A percentile compares a stretch with the other conserved stretches of the same genome.
Conservation (phyloP, 345 rosid species). For the Hevea brasiliensis region DNA sequence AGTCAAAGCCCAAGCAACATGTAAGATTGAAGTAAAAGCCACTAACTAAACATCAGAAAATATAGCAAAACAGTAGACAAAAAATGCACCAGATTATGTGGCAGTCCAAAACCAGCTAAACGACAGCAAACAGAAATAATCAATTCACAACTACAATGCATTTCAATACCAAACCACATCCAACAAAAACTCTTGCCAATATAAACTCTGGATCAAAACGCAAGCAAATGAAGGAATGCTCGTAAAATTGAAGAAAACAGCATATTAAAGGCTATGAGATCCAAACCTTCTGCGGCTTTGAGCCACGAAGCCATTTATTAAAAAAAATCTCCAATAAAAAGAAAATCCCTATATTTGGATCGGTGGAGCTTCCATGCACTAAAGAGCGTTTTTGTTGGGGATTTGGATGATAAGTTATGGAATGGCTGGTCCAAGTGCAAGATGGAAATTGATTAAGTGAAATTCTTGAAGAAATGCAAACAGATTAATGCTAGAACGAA, state of each 20-base stretch:
- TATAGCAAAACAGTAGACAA: too few relatives aligned
- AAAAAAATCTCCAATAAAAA: background rate
- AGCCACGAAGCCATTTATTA: constrained; percentile 92
- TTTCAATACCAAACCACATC: background rate
- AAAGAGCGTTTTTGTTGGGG: background rate
- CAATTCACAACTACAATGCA: background rate
- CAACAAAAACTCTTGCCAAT: too few relatives aligned
- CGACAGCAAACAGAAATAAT: too few relatives aligned
- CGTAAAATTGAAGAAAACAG: constrained; percentile 2
- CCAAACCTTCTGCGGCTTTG: constrained; percentile 93
- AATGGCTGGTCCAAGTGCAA: too few relatives aligned
- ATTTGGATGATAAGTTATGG: constrained; percentile 1
- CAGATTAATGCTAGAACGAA: too few relatives aligned
- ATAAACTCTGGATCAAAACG: background rate
- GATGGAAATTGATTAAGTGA: constrained; percentile 6
- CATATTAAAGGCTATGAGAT: background rate
- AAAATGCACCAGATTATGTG: too few relatives aligned
- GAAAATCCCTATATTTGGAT: constrained; percentile 18
- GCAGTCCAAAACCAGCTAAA: too few relatives aligned
- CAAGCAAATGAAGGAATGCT: background rate
- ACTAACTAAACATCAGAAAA: background rate
- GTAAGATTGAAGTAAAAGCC: background rate
- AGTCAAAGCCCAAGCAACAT: background rate
- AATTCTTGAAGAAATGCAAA: constrained; percentile 14
- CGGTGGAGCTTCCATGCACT: constrained; percentile 47